phyloP scores from a whole-genome alignment of 768 basidiomycete genomes.

The Lyophyllum atratum region DNA sequence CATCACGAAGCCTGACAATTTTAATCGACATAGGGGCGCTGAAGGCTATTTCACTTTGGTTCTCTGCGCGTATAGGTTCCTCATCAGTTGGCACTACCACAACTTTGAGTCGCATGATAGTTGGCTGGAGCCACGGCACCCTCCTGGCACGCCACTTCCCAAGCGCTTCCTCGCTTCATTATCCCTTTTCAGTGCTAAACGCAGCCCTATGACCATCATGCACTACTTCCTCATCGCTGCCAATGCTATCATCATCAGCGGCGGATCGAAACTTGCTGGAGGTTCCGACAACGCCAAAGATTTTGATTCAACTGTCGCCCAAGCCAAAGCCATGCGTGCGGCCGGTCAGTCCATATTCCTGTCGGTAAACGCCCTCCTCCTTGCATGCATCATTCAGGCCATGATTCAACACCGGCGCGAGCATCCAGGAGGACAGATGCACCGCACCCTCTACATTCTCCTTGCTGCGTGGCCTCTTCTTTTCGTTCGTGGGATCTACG shows the following conservation, averaged over 20 bases:
- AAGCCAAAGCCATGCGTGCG: conserved; percentile 31
- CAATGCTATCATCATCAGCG: conserved; percentile 33
- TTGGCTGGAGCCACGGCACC: conserved; percentile 34
- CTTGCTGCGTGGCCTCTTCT: conserved; percentile 33
- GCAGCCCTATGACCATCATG: conserved; percentile 31
- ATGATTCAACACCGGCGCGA: conserved; percentile 23
- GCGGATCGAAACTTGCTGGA: conserved; percentile 32
- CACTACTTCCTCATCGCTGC: conserved; percentile 32
- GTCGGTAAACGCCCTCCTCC: conserved; percentile 25
- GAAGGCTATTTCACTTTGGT: conserved; percentile 36
- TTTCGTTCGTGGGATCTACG: conserved; percentile 34
- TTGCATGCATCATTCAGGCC: conserved; percentile 27
- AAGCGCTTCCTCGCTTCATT: conserved; percentile 25
- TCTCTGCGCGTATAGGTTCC: conserved; percentile 35
- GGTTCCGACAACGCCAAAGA: conserved; percentile 16
- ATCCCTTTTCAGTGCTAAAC: conserved; percentile 20
- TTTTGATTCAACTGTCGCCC: conserved; percentile 13
- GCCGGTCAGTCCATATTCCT: conserved; percentile 35
- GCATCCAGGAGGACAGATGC: conserved; percentile 14
- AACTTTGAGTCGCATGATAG: conserved; percentile 30
- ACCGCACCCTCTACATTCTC: conserved; percentile 30
- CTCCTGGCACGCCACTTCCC: conserved; percentile 13
- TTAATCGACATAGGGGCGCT: conserved; percentile 17
- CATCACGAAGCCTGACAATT: not conserved
- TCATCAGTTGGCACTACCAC: conserved; percentile 37